Evolutionary conservation across 192 early-diverging fungal species (phyloP), one percentile per base, ranked within the genome.

Genomic region (Ambispora gerdemannii): DNA sequence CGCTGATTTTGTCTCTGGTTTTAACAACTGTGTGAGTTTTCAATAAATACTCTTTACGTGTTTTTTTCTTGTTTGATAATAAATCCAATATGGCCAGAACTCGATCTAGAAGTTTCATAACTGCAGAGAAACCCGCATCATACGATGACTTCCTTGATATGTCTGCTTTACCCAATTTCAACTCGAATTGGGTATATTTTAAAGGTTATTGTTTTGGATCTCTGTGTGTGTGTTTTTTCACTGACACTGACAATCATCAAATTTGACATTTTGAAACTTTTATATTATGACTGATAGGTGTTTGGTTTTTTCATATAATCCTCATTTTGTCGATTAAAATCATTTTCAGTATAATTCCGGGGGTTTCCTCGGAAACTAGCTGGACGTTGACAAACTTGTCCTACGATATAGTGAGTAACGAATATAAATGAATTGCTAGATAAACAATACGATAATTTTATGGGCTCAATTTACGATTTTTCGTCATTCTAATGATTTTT

Each of bases 361-460:
- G 93, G 71, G 88, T 97, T 34, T 89, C 92, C 17, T 81, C 91
- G 2, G 97, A 99, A 80, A 82, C 91, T 25, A 90, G 94, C 72
- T 99, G 97, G 97, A 99, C 97, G 4, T 79, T 99, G 50, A 99
- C 95, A 30, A 97, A 93, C 66, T 83, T 97, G 50, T 78, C 83
- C 30, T 99, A 93, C 84, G 95, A 95, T 75, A 76, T 89, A 61
- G 95, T 94, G 83, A 49, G 82, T 78, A 31, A n/a, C 25, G 20
- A 36, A 19, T 15, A 67, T 31, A n/a, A n/a, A n/a, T n/a, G n/a
- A n/a, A n/a, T n/a, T n/a, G n/a, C n/a, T n/a, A n/a, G n/a, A n/a
- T n/a, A n/a, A n/a, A n/a, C n/a, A n/a, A n/a, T n/a, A n/a, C n/a
- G n/a, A n/a, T n/a, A n/a, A n/a, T n/a, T n/a, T n/a, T n/a, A n/a